Conservation (phyloP, 2,329 filamentous ascomycete genomes). For the Fusarium sp. region DNA sequence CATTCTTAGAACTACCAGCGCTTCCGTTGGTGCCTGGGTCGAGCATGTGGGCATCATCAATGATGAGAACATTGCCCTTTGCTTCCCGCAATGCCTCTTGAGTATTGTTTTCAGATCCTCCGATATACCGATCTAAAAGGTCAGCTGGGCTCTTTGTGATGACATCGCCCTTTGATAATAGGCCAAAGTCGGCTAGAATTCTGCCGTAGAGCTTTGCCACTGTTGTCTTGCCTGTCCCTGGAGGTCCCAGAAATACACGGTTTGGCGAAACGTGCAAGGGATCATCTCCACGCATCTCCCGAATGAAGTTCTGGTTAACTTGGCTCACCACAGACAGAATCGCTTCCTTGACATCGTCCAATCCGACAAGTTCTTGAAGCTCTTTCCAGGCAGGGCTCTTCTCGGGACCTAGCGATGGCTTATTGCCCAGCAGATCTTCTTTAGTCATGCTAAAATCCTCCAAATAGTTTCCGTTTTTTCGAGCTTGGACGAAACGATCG, state of each 20-base stretch:
- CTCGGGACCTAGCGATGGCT: constrained; percentile 67
- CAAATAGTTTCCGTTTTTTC: constrained; percentile 41
- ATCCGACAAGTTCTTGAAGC: constrained; percentile 69
- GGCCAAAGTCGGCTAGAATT: constrained; percentile 74
- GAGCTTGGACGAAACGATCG: constrained; percentile 62
- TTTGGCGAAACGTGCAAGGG: constrained; percentile 72
- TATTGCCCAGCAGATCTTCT: constrained; percentile 77
- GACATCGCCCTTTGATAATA: constrained; percentile 66
- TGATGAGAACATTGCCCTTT: constrained; percentile 78
- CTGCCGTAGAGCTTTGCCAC: constrained; percentile 78
- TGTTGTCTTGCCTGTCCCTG: constrained; percentile 80
- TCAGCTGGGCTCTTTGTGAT: constrained; percentile 79
- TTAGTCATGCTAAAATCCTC: constrained; percentile 59
- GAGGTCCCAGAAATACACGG: constrained; percentile 76
- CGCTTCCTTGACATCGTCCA: constrained; percentile 70
- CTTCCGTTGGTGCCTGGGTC: constrained; percentile 56
- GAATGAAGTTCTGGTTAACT: constrained; percentile 72
- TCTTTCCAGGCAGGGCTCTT: constrained; percentile 69
- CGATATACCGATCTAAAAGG: constrained; percentile 74
- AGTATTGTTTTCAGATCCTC: constrained; percentile 76
- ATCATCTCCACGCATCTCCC: constrained; percentile 72
- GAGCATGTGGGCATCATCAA: constrained; percentile 82
- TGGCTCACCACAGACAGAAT: constrained; percentile 59
- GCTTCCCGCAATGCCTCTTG: constrained; percentile 76
- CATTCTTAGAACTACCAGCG: constrained; percentile 50